A percentile compares a stretch with the other conserved stretches of the same genome.
phyloP scores from a whole-genome alignment of 768 basidiomycete species.

The Boletus coccyginus region DNA sequence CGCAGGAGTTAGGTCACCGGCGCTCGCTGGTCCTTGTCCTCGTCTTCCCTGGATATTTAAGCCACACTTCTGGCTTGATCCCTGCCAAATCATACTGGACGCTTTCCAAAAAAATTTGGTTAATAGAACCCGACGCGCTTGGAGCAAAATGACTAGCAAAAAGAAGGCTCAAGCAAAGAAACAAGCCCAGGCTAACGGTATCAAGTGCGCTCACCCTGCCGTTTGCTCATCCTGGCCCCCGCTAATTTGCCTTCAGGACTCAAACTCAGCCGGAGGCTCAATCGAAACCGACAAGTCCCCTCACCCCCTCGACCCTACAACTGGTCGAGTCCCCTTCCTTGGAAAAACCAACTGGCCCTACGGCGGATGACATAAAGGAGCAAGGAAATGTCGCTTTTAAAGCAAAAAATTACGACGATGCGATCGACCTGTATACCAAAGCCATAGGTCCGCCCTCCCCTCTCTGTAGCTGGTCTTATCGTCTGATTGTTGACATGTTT shows the following conservation, averaged over 20 bases:
- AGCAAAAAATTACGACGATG: constrained; percentile 57
- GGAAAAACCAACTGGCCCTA: constrained; percentile 33
- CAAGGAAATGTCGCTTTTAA: constrained; percentile 76
- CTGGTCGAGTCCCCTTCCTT: constrained; percentile 6
- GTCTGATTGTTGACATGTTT: constrained; percentile 3
- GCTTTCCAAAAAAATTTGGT: constrained; percentile 3
- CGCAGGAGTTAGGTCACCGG: too few species aligned
- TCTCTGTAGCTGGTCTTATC: constrained; percentile 21
- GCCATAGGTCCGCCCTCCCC: constrained; percentile 55
- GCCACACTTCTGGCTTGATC: not conserved
- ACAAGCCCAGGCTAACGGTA: constrained; percentile 23
- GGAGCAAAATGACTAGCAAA: constrained; percentile 30
- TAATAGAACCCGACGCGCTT: not conserved
- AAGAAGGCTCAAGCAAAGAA: constrained; percentile 31
- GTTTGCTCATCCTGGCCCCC: not conserved
- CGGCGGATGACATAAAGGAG: constrained; percentile 62
- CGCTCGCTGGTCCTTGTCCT: not conserved
- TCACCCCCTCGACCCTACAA: constrained; percentile 16
- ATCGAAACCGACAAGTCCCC: constrained; percentile 14
- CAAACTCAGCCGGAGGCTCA: constrained; percentile 7
- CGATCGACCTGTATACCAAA: constrained; percentile 71
- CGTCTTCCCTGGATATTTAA: not conserved
- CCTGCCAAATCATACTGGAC: constrained; percentile 4
- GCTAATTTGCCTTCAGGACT: constrained; percentile 17
- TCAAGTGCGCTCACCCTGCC: constrained; percentile 18